Conservation (phyloP, 2,329 filamentous ascomycete genomes). For the Pseudopyrenochaeta lycopersici region DNA sequence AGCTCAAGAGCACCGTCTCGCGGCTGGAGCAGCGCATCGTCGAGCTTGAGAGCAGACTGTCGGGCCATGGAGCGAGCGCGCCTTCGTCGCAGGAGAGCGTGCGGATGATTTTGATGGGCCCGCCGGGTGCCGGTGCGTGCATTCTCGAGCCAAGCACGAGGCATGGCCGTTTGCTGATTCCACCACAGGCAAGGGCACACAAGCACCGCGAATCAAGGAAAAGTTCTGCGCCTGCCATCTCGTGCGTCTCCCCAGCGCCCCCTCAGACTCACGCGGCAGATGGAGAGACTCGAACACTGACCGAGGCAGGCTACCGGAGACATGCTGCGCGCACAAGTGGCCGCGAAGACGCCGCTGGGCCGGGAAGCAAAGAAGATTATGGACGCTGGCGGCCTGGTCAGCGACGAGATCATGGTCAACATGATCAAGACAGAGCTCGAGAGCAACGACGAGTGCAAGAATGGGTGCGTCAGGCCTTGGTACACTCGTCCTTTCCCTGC, state of each 20-base stretch:
- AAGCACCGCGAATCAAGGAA: conserved; percentile 97
- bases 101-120: conserved; percentile 97
- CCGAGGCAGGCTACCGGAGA: conserved; percentile 86
- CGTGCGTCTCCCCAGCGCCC: conserved; percentile 65
- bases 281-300: conserved; percentile 20
- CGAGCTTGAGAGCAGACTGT: conserved; percentile 79
- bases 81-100: conserved; percentile 68
- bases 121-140: conserved; percentile 90
- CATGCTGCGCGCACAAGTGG: conserved; percentile 98
- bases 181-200: conserved; percentile 90
- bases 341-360: conserved; percentile 94
- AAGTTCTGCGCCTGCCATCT: conserved; percentile 97
- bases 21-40: conserved; percentile 87
- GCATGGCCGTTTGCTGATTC: conserved; percentile 32
- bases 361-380: conserved; percentile 99
- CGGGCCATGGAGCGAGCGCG: conserved; percentile 44
- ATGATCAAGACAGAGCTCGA: conserved; percentile 99
- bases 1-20: conserved; percentile 83
- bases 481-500: no score
- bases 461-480: conserved; percentile 70
- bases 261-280: background rate
- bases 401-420: conserved; percentile 98
- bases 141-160: background rate
- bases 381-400: conserved; percentile 96
- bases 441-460: conserved; percentile 93